A percentile compares a stretch with the other conserved stretches of the same genome.
Evolutionary conservation across 352 stramenopile species (phyloP).

Genomic region (Pythium dissimile): DNA sequence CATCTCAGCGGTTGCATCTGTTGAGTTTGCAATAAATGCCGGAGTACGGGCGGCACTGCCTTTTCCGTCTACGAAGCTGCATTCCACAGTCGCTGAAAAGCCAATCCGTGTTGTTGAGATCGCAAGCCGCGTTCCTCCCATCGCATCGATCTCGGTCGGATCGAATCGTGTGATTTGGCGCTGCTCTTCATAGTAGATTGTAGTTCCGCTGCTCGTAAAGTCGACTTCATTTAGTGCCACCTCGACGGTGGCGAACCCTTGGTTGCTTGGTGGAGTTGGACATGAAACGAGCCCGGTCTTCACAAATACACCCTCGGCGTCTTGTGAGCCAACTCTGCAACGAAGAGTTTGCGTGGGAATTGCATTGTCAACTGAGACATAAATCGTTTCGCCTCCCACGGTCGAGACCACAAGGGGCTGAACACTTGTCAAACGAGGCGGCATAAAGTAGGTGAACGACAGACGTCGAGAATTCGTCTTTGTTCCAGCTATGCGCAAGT

Average conservation of each 20-base stretch:
- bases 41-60: not conserved
- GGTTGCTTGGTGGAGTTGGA: constrained; percentile 1
- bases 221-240: constrained; percentile 18
- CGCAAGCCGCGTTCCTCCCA: constrained; percentile 9
- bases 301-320: not conserved
- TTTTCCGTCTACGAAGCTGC: constrained; percentile 1
- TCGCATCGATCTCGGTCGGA: not conserved
- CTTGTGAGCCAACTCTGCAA: constrained; percentile 4
- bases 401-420: not conserved
- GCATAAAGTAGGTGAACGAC: not conserved
- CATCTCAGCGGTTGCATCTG: not conserved
- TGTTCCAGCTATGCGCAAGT: not conserved
- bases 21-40: not conserved
- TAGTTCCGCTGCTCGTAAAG: constrained; percentile 2
- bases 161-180: not conserved
- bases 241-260: constrained; percentile 14
- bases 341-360: not conserved
- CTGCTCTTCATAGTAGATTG: constrained; percentile 14
- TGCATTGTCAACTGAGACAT: constrained; percentile 2
- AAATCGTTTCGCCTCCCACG: constrained; percentile 1
- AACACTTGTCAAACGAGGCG: not conserved
- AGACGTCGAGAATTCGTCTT: not conserved
- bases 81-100: not conserved
- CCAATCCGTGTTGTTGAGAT: not conserved
- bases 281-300: not conserved